Evolutionary conservation across 2,329 filamentous ascomycete species (phyloP).

Genomic region (Tetracladium maxilliforme): DNA sequence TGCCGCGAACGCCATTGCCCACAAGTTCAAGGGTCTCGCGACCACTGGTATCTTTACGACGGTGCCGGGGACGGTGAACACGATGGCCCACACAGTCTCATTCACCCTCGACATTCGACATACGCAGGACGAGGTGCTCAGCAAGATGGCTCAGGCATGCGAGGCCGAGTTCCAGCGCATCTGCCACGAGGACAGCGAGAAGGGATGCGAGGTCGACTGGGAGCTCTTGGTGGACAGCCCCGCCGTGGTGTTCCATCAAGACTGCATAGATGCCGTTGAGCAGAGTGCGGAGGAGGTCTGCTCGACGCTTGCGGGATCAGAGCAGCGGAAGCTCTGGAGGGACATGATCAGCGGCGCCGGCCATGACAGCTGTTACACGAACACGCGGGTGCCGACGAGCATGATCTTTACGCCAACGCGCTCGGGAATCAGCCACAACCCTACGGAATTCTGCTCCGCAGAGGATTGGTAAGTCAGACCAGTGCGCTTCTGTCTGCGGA

Average conservation of each 20-base stretch:
- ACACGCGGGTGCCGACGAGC: conserved; percentile 40
- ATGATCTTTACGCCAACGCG: conserved; percentile 55
- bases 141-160: conserved; percentile 39
- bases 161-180: conserved; percentile 42
- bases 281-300: conserved; percentile 40
- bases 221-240: conserved; percentile 41
- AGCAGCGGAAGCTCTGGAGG: neutral
- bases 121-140: conserved; percentile 37
- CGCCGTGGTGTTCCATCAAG: conserved; percentile 48
- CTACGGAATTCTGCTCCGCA: conserved; percentile 42
- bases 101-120: conserved; percentile 57
- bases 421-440: conserved; percentile 49
- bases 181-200: conserved; percentile 36
- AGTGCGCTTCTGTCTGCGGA: too few species aligned
- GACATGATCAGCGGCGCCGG: conserved; percentile 25
- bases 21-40: conserved; percentile 43
- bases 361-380: conserved; percentile 41
- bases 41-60: conserved; percentile 56
- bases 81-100: conserved; percentile 51
- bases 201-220: conserved; percentile 40
- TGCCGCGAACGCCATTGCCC: conserved; percentile 47
- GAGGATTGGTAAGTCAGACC: too few species aligned
- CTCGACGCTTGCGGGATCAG: conserved; percentile 11
- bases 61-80: conserved; percentile 57
- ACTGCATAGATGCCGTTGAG: conserved; percentile 52